Base-by-base conservation (phyloP, 2,329 filamentous ascomycete species). In the Eurotiales sp. region DNA sequence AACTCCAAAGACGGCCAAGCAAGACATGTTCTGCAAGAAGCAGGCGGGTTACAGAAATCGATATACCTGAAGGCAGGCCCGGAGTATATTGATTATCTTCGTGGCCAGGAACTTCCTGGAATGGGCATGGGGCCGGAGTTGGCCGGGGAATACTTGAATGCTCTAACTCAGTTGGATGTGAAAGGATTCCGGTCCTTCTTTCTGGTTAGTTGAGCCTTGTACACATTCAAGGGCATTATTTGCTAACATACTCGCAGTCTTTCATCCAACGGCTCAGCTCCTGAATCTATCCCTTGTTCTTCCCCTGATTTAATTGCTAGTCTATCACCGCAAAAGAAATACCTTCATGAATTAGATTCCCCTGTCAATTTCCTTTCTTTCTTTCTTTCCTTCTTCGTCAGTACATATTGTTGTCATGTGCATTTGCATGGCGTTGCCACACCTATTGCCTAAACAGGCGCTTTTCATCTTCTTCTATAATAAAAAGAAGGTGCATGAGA, bases 31-130 rank as follows among this genome's bases (percentile, higher is more conserved):
- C 80, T 99, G 34, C 85, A 84, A 50, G 93, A 99, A 73, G 90
- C 95, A 56, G 90, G 90, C 2, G 82, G 80, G 2, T 73, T 99
- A 53, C 90, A 99, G 70, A 90, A 93, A 71, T 86, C 82, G 30
- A 93, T 99, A 56, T 92, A 96, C 65, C 79, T 82, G 59, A 97
- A 97, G 75, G 92, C 89, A 11, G 93, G 93, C 22, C 82, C 87
- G 46, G 79, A 83, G 51, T 97, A 96, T 66, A 79, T 92, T 21
- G 65, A 70, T 30, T 77, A 73, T 58, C 63, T 77, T 30, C 67
- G 73, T 22, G 64, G 63, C 41, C 68, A 67, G 21, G 75, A 77
- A 56, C 55, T 77, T 44, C 72, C 72, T 21, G 68, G 69, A 10
- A 71, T 77, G 68, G 75, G 75, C 34, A 76, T 77, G 73, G 71